Evolutionary conservation across 2,329 filamentous ascomycete genomes (phyloP), one percentile per base, ranked within the genome.

Genomic region (Dactylellina cionopaga): DNA sequence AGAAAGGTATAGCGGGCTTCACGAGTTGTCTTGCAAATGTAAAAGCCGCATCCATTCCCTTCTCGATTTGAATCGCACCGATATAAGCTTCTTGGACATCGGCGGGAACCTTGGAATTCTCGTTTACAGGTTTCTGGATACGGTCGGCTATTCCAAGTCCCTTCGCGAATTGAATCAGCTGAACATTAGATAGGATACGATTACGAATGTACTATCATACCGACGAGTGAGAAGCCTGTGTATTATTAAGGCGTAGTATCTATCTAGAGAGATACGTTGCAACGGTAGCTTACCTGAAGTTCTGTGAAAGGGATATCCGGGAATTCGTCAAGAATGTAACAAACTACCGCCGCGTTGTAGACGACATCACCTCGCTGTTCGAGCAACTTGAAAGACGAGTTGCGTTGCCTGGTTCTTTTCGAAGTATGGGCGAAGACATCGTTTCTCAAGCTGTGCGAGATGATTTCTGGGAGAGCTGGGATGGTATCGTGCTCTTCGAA

Each of bases 281-380:
- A 33, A 27, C 10, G 9, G 24, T 17, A 33, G 5, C 22, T 41
- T 15, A 55, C 51, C 51, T 55, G 51, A 0, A 55, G 35, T 29
- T 41, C 51, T 27, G 5, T 9, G n/a, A 55, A 41, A 9, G 19
- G 35, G 10, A 55, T 41, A 29, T 39, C n/a, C 9, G 33, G 51
- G 24, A 41, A 41, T 55, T 55, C 17, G 27, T 55, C 51, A 9
- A 55, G 19, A 0, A 66, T 46, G 13, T 66, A 31, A 4, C 1
- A 19, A 13, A 51, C 25, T 9, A 51, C 29, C 0, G 29, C 51
- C 9, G n/a, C 31, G 17, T 51, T 66, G 17, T 58, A 58, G 5
- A 49, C 7, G 5, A 31, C 33, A 58, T 66, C 62, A 13, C 62
- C 51, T 2, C 46, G 24, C 22, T 66, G 62, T 15, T 58, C 62